phyloP scores from a whole-genome alignment of 2,329 filamentous ascomycete genomes.

The Aureobasidium musti region DNA sequence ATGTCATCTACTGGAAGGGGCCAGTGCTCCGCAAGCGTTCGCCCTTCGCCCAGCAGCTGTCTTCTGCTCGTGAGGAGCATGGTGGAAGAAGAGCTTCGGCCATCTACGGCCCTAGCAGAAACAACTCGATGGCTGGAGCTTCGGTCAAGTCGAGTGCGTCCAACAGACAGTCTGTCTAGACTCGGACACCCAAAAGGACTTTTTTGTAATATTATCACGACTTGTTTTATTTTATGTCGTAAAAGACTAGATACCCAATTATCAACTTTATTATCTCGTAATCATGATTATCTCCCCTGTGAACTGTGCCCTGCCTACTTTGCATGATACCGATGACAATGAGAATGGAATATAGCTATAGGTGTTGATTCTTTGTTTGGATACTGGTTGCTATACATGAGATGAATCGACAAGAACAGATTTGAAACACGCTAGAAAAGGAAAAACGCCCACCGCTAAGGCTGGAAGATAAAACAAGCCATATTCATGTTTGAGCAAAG shows the following conservation, averaged over 20 bases:
- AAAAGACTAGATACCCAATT: conserved; percentile 19
- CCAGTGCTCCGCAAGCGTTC: conserved; percentile 54
- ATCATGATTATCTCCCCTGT: neutral
- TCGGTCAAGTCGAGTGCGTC: conserved; percentile 16
- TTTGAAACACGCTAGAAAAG: neutral
- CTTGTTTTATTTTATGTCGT: neutral
- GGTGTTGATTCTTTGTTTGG: neutral
- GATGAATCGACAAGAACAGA: neutral
- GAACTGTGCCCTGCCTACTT: neutral
- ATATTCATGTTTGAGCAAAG: conserved; percentile 5
- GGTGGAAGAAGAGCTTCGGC: conserved; percentile 28
- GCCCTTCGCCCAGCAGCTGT: conserved; percentile 55
- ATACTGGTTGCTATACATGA: conserved; percentile 18
- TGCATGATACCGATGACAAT: neutral
- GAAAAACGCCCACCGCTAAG: conserved; percentile 6
- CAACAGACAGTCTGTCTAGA: conserved; percentile 5
- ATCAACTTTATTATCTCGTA: neutral
- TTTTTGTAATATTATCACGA: conserved; percentile 17
- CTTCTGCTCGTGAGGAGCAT: conserved; percentile 18
- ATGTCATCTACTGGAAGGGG: conserved; percentile 60
- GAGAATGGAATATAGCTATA: neutral
- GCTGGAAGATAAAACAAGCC: conserved; percentile 2
- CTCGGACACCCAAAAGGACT: neutral
- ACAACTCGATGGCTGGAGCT: conserved; percentile 9
- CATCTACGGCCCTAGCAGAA: conserved; percentile 25